phyloP scores from a whole-genome alignment of 2,329 filamentous ascomycete genomes.

The Seiridium cupressi region DNA sequence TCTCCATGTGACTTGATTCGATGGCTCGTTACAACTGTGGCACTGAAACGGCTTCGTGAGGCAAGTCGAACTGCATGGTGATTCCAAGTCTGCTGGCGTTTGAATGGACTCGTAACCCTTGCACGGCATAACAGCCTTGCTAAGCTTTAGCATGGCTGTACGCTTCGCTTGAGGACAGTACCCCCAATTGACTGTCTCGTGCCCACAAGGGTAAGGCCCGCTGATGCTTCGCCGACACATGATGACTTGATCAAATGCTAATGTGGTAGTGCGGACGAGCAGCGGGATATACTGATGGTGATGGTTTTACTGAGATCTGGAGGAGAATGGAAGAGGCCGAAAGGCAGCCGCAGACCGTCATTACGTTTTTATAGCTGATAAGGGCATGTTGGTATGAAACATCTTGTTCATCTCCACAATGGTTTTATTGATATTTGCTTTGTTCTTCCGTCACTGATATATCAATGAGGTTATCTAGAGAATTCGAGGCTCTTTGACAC shows the following conservation, averaged over 20 bases:
- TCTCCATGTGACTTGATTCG: constrained; percentile 19
- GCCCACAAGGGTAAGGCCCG: constrained; percentile 23
- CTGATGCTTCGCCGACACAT: constrained; percentile 12
- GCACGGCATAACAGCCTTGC: constrained; percentile 11
- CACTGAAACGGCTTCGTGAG: constrained; percentile 19
- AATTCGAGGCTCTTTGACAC: neutral
- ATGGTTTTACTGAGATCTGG: neutral
- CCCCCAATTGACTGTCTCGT: constrained; percentile 12
- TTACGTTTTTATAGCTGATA: too few relatives aligned
- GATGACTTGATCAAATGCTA: neutral
- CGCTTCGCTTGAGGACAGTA: constrained; percentile 16
- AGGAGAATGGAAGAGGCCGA: too few relatives aligned
- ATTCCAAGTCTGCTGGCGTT: constrained; percentile 14
- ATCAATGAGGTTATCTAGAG: neutral
- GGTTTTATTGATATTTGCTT: too few relatives aligned
- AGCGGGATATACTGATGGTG: neutral
- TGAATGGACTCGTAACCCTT: neutral
- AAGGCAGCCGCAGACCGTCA: too few relatives aligned
- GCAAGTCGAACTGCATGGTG: constrained; percentile 17
- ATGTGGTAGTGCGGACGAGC: neutral
- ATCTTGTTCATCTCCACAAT: too few relatives aligned
- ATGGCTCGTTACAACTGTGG: constrained; percentile 10
- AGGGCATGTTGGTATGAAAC: too few relatives aligned
- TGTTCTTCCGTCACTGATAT: too few relatives aligned
- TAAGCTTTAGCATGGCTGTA: constrained; percentile 11